Evolutionary conservation across 768 basidiomycete species (phyloP).

Genomic region (Lentinula edodes): DNA sequence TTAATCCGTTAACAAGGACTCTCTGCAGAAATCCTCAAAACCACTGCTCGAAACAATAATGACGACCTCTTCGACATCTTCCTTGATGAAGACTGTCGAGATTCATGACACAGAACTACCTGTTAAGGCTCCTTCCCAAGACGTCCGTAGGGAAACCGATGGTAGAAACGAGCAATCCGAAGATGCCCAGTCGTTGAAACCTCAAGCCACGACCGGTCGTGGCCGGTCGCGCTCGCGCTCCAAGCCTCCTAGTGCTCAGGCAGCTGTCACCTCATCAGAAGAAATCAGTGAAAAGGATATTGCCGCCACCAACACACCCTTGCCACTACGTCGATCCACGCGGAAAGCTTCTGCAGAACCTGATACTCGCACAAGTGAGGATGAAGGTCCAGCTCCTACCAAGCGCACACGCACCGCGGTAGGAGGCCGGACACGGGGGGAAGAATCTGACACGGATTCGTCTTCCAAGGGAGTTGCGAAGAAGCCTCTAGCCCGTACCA

Average conservation of each 20-base stretch:
- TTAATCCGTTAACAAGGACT: background rate
- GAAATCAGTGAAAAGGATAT: background rate
- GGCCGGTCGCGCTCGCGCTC: background rate
- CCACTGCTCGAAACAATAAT: background rate
- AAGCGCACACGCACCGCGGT: background rate
- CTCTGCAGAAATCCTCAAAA: background rate
- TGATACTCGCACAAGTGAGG: background rate
- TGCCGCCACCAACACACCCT: background rate
- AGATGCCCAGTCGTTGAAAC: background rate
- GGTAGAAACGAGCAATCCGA: background rate
- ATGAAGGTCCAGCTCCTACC: background rate
- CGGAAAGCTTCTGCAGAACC: slow-evolving; percentile 7
- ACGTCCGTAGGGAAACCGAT: background rate
- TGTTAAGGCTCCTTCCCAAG: background rate
- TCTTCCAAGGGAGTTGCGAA: background rate
- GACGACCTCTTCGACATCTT: background rate
- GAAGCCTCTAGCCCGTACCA: background rate
- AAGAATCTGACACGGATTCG: background rate
- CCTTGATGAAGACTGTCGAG: background rate
- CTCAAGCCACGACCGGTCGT: background rate
- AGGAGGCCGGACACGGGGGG: background rate
- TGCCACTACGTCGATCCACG: background rate
- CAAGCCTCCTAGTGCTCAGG: background rate
- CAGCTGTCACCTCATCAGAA: background rate
- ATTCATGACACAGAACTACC: background rate